Evolutionary conservation across 805 yeast genomes (phyloP), one percentile per base, ranked within the genome.

Genomic region (Hemisphaericaspora nanyangensis): DNA sequence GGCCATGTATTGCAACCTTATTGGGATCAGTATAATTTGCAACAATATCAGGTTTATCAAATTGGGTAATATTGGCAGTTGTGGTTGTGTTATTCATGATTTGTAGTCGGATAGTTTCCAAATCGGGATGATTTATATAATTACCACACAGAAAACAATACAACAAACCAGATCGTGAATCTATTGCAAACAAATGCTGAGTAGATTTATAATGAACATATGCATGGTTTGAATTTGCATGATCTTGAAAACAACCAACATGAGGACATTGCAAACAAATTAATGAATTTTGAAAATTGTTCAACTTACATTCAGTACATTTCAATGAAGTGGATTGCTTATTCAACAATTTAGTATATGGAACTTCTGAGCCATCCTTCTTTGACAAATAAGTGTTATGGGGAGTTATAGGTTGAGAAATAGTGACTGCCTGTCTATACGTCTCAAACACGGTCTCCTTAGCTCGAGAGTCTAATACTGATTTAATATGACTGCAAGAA

Each of bases 61-160:
- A 29, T 5, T 38, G 26, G n/a, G 6, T 11, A 5, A 7, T 16
- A 8, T 7, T 18, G n/a, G 16, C 10, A 2, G 6, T n/a, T 8
- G 3, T 24, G 11, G 20, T 15, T 15, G 13, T 24, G 4, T 32
- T 29, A 19, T 37, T 29, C 30, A 33, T 30, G 4, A 39, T 19
- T 12, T 19, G 17, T 27, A 16, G 44, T 37, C 89, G 62, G 22
- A 74, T 68, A n/a, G 56, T 55, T 43, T 83, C 86, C 28, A 85
- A 59, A 34, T 63, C 63, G 3, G 75, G 70, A 49, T 84, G 84
- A 44, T 81, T 75, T 18, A 85, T 77, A 52, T 82, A 83, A 49
- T 82, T 81, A 12, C 76, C 74, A 61, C 98, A 91, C 56, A 73
- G 77, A 59, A 85, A 84, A 58, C 98, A 91, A 53, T 77, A 82